phyloP scores from a whole-genome alignment of 2,329 filamentous ascomycete species.

The Fusarium siculi region DNA sequence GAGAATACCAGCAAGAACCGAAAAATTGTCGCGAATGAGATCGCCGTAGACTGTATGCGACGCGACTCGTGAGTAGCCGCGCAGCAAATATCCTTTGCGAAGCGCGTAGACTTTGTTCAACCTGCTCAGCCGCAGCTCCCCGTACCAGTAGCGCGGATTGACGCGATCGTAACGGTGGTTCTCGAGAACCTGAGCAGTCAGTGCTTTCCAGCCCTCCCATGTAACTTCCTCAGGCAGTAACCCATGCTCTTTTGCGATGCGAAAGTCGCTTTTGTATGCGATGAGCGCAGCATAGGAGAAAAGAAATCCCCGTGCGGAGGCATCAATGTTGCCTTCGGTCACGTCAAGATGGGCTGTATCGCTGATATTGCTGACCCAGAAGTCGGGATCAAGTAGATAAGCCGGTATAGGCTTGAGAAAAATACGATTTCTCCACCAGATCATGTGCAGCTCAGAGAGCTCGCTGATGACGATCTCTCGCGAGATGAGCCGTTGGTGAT shows the following conservation, averaged over 20 bases:
- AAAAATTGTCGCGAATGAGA: constrained; percentile 32
- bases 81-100: constrained; percentile 21
- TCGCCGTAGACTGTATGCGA: constrained; percentile 32
- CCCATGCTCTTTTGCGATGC: constrained; percentile 48
- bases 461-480: constrained; percentile 52
- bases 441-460: constrained; percentile 51
- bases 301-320: constrained; percentile 52
- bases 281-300: constrained; percentile 52
- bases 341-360: constrained; percentile 26
- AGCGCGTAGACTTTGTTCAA: constrained; percentile 48
- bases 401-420: constrained; percentile 54
- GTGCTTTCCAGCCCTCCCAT: constrained; percentile 53
- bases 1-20: constrained; percentile 29
- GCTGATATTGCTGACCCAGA: constrained; percentile 50
- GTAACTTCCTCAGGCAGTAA: constrained; percentile 50
- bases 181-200: constrained; percentile 41
- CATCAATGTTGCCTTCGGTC: constrained; percentile 15
- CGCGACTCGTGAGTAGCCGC: constrained; percentile 31
- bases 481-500: constrained; percentile 49
- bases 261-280: constrained; percentile 52
- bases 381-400: constrained; percentile 50
- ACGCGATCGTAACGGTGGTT: constrained; percentile 46
- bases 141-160: constrained; percentile 53
- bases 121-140: constrained; percentile 54
- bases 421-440: constrained; percentile 53